Base-by-base conservation (phyloP, 305 asterid genomes). In the Nicotiana rustica region DNA sequence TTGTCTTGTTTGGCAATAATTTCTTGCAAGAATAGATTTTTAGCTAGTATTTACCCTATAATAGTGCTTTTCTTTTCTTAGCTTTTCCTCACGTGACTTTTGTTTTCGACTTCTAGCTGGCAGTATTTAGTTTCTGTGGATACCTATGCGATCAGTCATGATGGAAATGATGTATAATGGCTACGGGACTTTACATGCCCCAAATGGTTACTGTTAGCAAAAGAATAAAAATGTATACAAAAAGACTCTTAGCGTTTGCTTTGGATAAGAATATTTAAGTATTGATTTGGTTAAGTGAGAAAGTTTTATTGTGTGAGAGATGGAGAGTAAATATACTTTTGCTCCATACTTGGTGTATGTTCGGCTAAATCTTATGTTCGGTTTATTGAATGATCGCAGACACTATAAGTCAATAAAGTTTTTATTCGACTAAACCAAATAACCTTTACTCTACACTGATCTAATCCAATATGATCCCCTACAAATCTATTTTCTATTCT, bases 271-370 rank as follows among this genome's bases (percentile, higher is more conserved):
- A 62, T 29, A 10, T 10, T 61, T 25, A 21, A 10, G 7, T 64
- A 10, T 64, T 21, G 36, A 3, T 65, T 15, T 13, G 31, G 70
- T 29, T 3, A 12, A 65, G 18, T 10, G n/a, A 25, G 17, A 10
- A 1, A 10, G 13, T 29, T 65, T 25, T 65, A 5, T 13, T 29
- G 69, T 5, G 70, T 29, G 38, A 29, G 38, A 64, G 38, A 25
- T n/a, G 10, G 35, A 36, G 57, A 38, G 67, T 69, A 41, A 70
- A 19, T 41, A 70, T 70, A 55, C 59, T 70, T 70, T 41, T 41
- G 59, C 18, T 10, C 56, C 56, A 10, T 14, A 64, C 12, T 25
- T 64, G 9, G 38, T 64, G 31, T 65, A 29, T 13, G 41, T 65
- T 29, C 9, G n/a, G 33, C 33, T 69, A 41, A 33, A 19, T 19